Evolutionary conservation across 2,329 filamentous ascomycete species (phyloP).

Genomic region (Cladosporium austrohemisphaericum): DNA sequence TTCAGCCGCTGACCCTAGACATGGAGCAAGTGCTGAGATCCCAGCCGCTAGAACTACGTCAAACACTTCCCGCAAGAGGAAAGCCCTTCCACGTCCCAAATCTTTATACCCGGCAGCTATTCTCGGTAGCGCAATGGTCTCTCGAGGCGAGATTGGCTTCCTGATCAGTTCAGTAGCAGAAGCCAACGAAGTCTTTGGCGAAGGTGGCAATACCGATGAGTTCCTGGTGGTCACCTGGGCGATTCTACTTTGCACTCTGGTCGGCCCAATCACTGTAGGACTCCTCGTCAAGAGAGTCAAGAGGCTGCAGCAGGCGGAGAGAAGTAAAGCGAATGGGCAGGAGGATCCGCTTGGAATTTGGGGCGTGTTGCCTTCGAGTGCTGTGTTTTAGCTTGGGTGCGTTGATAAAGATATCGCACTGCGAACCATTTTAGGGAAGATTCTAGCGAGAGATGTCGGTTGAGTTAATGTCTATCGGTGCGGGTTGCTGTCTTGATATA

Average conservation of each 20-base stretch:
- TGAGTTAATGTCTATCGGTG: no score
- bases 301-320: slow-evolving; percentile 36
- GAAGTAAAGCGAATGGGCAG: slow-evolving; percentile 22
- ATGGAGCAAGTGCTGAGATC: no score
- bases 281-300: slow-evolving; percentile 47
- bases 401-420: no score
- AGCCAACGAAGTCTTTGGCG: slow-evolving; percentile 47
- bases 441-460: no score
- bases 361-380: slow-evolving; percentile 33
- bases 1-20: neutral
- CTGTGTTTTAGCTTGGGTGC: no score
- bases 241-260: slow-evolving; percentile 54
- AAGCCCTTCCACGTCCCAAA: slow-evolving; percentile 43
- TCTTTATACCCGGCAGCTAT: slow-evolving; percentile 67
- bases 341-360: slow-evolving; percentile 44
- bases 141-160: slow-evolving; percentile 76
- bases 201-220: slow-evolving; percentile 38
- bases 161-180: slow-evolving; percentile 68
- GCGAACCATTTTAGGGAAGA: no score
- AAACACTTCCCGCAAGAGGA: slow-evolving; percentile 16
- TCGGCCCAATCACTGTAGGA: slow-evolving; percentile 53
- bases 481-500: no score
- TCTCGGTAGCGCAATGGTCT: slow-evolving; percentile 66
- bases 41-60: neutral
- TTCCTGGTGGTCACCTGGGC: slow-evolving; percentile 56